Evolutionary conservation across 768 basidiomycete genomes (phyloP).

Genomic region (Phanerochaete sordida): DNA sequence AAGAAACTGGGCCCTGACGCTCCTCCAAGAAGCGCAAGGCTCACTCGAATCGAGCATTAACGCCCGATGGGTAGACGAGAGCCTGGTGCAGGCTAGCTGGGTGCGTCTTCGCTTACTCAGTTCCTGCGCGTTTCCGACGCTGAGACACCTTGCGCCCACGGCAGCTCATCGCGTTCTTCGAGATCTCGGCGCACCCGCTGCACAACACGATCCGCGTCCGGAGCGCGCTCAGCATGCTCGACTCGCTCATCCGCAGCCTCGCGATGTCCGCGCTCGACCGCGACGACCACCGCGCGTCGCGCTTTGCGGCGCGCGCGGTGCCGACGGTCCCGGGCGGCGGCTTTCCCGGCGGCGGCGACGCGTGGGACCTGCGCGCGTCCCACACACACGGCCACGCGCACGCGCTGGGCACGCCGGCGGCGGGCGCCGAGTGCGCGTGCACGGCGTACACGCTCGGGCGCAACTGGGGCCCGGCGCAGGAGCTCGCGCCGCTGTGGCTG

Average conservation of each 20-base stretch:
- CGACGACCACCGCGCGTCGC: slow-evolving; percentile 47
- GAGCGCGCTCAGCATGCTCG: slow-evolving; percentile 59
- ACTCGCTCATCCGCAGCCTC: slow-evolving; percentile 62
- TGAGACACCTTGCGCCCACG: slow-evolving; percentile 8
- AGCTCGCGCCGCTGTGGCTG: slow-evolving; percentile 61
- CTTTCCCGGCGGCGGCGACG: background rate
- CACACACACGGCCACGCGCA: slow-evolving; percentile 3
- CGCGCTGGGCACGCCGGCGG: background rate
- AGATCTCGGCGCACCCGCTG: slow-evolving; percentile 64
- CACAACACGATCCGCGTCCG: slow-evolving; percentile 51
- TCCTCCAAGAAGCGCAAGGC: slow-evolving; percentile 66
- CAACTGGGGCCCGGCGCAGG: slow-evolving; percentile 45
- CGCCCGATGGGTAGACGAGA: slow-evolving; percentile 70
- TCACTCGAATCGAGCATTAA: slow-evolving; percentile 69
- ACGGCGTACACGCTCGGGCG: slow-evolving; percentile 45
- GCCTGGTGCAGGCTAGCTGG: slow-evolving; percentile 74
- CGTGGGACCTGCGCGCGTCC: slow-evolving; percentile 2
- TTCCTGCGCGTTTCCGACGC: background rate
- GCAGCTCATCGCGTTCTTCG: slow-evolving; percentile 69
- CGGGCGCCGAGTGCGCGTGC: slow-evolving; percentile 18
- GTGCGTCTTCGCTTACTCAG: slow-evolving; percentile 35
- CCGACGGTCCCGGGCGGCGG: slow-evolving; percentile 34
- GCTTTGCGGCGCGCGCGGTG: slow-evolving; percentile 48
- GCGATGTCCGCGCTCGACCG: slow-evolving; percentile 58
- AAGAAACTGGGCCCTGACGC: slow-evolving; percentile 51